Evolutionary conservation across 2,329 filamentous ascomycete genomes (phyloP), one percentile per base, ranked within the genome.

Genomic region (Didymella pomorum): DNA sequence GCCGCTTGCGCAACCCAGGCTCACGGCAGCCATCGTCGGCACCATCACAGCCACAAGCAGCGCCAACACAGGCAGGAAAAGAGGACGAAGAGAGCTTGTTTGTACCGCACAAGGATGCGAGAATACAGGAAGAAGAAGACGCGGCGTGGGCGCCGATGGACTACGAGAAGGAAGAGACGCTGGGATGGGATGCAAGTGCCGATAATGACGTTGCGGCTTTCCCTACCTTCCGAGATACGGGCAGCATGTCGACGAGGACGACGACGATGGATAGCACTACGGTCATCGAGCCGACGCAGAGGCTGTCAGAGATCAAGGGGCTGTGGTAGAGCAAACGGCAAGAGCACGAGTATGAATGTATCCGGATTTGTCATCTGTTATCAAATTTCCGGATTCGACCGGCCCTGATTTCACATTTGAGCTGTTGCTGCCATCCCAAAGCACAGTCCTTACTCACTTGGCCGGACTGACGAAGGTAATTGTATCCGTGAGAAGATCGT

Each of bases 151-250:
- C 92, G 63, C 90, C 90, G 2, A 81, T 89, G 2, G 83, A 86
- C 51, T 87, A 87, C 44, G 85, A 86, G 7, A 87, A 88, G 28
- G 85, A 87, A 52, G 86, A 87, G 48, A 87, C 87, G 66, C 78
- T 93, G 43, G 88, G 87, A 35, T 94, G 91, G 91, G 89, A 93
- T 75, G 83, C 87, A 50, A 89, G 85, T 69, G 85, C 83, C 35
- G 83, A 89, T 46, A 67, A 76, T 48, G 73, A 76, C 39, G 62
- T 65, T 42, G 71, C 68, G 1, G 70, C 71, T 12, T 80, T 80
- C 55, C 78, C 79, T 6, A 81, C 79, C 0, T 80, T 83, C 55
- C 73, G 78, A 9, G 81, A 82, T 60, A 79, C 72, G 41, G 72
- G 70, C 9, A 71, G 68, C 47, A 64, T 68, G 39, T 62, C 71